These are phyloP conservation scores for Rozella allomycis DNA, from an alignment of 371 early-diverging fungal species.

Conservation along the genomic window DNA sequence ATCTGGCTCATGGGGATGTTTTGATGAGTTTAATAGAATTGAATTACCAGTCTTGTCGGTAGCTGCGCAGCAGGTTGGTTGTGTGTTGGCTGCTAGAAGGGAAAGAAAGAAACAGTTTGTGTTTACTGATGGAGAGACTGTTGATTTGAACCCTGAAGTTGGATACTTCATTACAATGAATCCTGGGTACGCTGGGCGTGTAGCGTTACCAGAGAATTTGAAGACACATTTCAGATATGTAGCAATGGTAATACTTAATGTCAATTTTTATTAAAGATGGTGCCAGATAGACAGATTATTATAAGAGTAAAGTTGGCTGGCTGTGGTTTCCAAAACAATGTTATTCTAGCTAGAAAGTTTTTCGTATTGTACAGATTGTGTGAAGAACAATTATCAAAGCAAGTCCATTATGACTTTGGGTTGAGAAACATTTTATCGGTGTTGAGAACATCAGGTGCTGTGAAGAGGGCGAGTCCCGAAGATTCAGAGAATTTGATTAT, in stretches of 20 bases:
- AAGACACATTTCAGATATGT: constrained; percentile 39
- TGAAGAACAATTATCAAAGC: constrained; percentile 35
- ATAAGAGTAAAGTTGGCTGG: constrained; percentile 39
- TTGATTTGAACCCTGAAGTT: constrained; percentile 38
- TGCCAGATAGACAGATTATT: constrained; percentile 39
- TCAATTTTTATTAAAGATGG: constrained; percentile 3
- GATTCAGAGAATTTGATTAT: constrained; percentile 32
- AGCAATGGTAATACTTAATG: constrained; percentile 25
- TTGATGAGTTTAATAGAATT: constrained; percentile 48
- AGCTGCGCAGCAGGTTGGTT: constrained; percentile 38
- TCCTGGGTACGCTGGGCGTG: constrained; percentile 38
- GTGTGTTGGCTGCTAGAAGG: constrained; percentile 29
- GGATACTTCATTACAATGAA: constrained; percentile 48
- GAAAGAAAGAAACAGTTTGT: constrained; percentile 30
- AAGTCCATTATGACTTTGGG: constrained; percentile 46
- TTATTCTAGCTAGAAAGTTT: constrained; percentile 34
- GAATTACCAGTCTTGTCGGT: constrained; percentile 38
- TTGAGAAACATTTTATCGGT: constrained; percentile 38
- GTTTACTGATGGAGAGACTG: constrained; percentile 35
- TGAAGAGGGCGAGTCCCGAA: constrained; percentile 34
- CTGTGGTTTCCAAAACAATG: constrained; percentile 33
- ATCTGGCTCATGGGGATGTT: constrained; percentile 36
- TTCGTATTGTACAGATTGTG: constrained; percentile 34
- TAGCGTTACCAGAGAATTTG: constrained; percentile 38
- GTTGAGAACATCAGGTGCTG: constrained; percentile 32